Conservation (phyloP, 176 grass and related monocot genomes). For the Hyparrhenia diplandra region DNA sequence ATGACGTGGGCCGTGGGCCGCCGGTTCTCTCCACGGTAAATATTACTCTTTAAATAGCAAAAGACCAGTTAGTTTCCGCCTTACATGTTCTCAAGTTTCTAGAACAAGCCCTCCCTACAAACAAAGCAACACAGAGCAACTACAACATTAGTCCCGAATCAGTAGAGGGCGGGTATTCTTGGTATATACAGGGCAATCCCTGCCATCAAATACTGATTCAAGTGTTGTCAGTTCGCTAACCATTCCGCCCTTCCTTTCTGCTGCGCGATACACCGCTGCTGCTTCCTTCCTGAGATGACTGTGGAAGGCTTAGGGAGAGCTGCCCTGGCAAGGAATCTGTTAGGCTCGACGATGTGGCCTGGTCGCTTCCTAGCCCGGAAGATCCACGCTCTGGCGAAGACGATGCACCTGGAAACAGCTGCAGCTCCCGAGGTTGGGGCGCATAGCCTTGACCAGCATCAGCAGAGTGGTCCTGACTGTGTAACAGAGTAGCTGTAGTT, state of each 20-base stretch:
- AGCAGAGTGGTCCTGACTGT: slow-evolving; percentile 24
- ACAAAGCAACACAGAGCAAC: background rate
- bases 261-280: background rate
- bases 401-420: slow-evolving; percentile 56
- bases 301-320: slow-evolving; percentile 39
- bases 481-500: background rate
- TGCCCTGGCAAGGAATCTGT: slow-evolving; percentile 47
- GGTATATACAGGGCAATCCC: slow-evolving; percentile 31
- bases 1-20: no score
- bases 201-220: background rate
- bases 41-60: no score
- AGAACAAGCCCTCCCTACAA: slow-evolving; percentile 5
- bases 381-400: background rate
- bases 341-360: slow-evolving; percentile 21
- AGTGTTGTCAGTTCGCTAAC: slow-evolving; percentile 15
- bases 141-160: background rate
- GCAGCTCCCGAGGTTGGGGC: slow-evolving; percentile 46
- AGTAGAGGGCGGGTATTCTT: background rate
- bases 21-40: no score
- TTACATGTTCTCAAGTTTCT: background rate
- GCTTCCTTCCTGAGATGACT: slow-evolving; percentile 35
- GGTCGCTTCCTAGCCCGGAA: slow-evolving; percentile 16
- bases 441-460: slow-evolving; percentile 8
- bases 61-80: background rate
- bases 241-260: background rate